Evolutionary conservation across 208 protist species (phyloP), one percentile per base, ranked within the genome.

Genomic region (Lotmaria passim): DNA sequence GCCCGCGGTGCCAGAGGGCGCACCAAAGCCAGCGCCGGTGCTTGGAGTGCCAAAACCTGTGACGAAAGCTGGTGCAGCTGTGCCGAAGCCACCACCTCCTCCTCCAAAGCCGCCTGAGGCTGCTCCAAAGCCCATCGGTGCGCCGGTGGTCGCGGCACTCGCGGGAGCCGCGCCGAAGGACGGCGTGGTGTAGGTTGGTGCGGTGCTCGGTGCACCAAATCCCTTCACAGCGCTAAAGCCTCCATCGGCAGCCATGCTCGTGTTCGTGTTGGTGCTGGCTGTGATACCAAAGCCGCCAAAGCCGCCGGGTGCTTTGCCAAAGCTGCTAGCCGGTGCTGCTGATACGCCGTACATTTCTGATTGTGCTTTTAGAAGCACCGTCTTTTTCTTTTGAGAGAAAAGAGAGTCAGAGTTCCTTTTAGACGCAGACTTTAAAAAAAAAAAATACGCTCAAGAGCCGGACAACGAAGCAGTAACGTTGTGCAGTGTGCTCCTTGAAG

Each of bases 81-180:
- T 39, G 28, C 56, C 23, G 26, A 30, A 44, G 24, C 79, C 71
- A 23, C 60, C 59, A n/a, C 41, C 24, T 23, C 23, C 39, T n/a
- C 10, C 26, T 21, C 57, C 6, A 46, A 33, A 47, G 15, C 23
- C 26, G 41, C 41, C 11, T 5, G 38, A 15, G 57, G 61, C 24
- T 8, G 67, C 58, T 3, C 66, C 73, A 17, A 69, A 78, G n/a
- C 66, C 66, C 19, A 52, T 59, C 8, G 72, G 26, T 7, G 72
- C 58, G 17, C 55, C 10, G 47, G 61, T 19, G 8, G 57, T 4
- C 0, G 75, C 44, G 51, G 41, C 41, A 3, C 2, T 46, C 41
- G 52, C 24, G 30, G 52, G 5, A 14, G 52, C n/a, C 3, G 31
- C 31, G 14, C 52, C 52, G 30, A 57, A 57, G 30, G 21, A 23